Base-by-base conservation (phyloP, 192 early-diverging fungal genomes). In the Coemansia guatemalensis region DNA sequence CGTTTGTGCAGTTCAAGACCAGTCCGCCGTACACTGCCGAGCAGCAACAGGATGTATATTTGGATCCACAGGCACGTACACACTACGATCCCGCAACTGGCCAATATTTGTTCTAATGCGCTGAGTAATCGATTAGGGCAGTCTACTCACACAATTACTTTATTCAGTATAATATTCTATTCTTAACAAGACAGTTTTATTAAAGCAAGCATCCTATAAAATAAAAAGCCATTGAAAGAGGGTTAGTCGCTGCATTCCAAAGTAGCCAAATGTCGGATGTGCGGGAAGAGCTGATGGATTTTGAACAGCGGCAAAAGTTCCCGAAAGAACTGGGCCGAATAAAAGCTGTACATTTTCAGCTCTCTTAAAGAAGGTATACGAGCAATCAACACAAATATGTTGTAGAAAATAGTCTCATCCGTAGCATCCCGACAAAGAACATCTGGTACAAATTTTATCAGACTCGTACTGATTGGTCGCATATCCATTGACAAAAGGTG, bases 261-360 rank as follows among this genome's bases (percentile, higher is more conserved):
- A 1, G 60, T 25, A 3, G 64, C 52, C 61, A 78, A 23, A 55
- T 78, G 75, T 1, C 62, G 62, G 18, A 78, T 65, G 48, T 44
- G 57, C 2, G 58, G 62, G 24, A 56, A 63, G 33, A 78, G 54
- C 5, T 63, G 44, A 3, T 58, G 75, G 18, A 78, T 65, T 27
- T 68, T 72, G 23, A 72, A 62, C 52, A 78, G 35, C 20, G 69
- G 66, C 49, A 61, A n/a, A 9, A 78, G 62, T 14, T 68, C 65
- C 0, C 61, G 35, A 27, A 57, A 62, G 21, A 78, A 78, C 29
- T 68, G 69, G 4, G 65, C 51, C 18, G 68, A 60, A 39, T 68
- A 78, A 54, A 72, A 70, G 41, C 67, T 63, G 51, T 62, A 69
- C 56, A 73, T 73, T 41, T 60, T 64, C 7, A 78, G 63, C 56